A percentile compares a stretch with the other conserved stretches of the same genome.
Conservation (phyloP, 306 rosid genomes). For the Notholithocarpus densiflorus region DNA sequence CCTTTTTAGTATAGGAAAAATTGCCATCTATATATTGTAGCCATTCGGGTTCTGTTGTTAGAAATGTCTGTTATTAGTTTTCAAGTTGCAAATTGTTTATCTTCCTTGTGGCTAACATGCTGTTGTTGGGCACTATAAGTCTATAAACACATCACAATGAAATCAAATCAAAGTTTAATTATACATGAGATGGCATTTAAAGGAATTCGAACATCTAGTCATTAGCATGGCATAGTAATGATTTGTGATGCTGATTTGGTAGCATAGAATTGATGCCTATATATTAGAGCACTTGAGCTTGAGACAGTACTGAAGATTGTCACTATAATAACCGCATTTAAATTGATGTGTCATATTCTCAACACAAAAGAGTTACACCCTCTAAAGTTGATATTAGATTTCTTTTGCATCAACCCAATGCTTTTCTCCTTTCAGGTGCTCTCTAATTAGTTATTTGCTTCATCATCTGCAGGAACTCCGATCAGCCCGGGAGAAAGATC, state of each 20-base stretch:
- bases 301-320: background rate
- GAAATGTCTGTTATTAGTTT: background rate
- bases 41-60: background rate
- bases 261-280: background rate
- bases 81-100: background rate
- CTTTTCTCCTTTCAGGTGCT: background rate
- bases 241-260: background rate
- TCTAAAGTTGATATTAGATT: background rate
- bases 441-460: background rate
- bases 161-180: no score
- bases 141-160: no score
- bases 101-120: background rate
- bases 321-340: background rate
- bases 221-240: background rate
- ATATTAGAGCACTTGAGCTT: background rate
- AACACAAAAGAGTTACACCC: background rate
- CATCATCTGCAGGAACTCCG: constrained; percentile 61
- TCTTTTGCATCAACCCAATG: background rate
- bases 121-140: no score
- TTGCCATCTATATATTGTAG: background rate
- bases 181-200: background rate
- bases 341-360: background rate
- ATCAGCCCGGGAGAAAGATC: constrained; percentile 55
- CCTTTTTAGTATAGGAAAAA: background rate
- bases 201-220: background rate